Evolutionary conservation across 2,329 filamentous ascomycete genomes (phyloP), one percentile per base, ranked within the genome.

Genomic region (Aspergillus awamori): DNA sequence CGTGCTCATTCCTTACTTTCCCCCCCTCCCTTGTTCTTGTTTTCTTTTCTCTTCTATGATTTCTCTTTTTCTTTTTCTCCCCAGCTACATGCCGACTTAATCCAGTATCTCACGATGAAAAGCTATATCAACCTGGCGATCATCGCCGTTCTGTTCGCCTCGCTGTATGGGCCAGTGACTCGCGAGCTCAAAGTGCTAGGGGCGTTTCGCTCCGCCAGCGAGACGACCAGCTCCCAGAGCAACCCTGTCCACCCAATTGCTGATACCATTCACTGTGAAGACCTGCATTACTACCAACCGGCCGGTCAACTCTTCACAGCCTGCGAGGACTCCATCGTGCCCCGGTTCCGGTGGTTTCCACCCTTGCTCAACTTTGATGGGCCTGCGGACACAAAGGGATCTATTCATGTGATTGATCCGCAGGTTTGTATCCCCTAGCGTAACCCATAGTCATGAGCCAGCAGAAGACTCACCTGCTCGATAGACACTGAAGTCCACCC

Each of bases 241-340:
- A 62, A 74, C 4, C 74, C 78, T 22, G 67, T 84, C 1, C 65
- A 78, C 5, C 62, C 68, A 8, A 83, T 88, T 8, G 70, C 79
- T 0, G 82, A 85, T 63, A 87, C 86, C 0, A 69, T 77, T 2
- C 78, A 84, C 15, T 88, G 86, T 67, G 87, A 89, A 65, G 86
- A 89, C 62, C 52, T 89, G 3, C 85, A 88, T 66, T 80, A 85
- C 58, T 81, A 87, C 62, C 68, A 69, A 1, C 70, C 79, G 0
- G 82, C 80, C 15, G 77, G 80, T 0, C 60, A 80, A 7, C 70
- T 89, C 1, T 88, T 86, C 66, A 81, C 84, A 0, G 85, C 85
- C 0, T 89, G 86, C 64, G 81, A 86, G 48, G 83, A 82, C 38
- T 69, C 74, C 1, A 65, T 70, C 4, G 65, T 69, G 0, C 74